phyloP scores from a whole-genome alignment of 83 land plant species.

The Thuja plicata region DNA sequence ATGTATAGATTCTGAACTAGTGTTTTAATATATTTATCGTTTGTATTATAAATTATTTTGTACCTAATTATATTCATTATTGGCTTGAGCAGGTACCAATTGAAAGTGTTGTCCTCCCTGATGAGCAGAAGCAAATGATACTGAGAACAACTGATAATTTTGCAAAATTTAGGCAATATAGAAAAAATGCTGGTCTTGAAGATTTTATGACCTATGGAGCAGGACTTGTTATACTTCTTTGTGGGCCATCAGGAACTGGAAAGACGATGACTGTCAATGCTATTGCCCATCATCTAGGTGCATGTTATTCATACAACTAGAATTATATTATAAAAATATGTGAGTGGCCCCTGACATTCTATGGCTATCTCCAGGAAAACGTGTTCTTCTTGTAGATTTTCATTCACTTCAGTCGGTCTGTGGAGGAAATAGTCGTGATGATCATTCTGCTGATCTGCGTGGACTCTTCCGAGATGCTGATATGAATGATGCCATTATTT shows the following conservation, averaged over 20 bases:
- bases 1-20: background rate
- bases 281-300: slow-evolving; percentile 38
- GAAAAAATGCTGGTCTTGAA: slow-evolving; percentile 26
- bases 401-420: slow-evolving; percentile 22
- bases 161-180: slow-evolving; percentile 24
- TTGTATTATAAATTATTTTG: background rate
- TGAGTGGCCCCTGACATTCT: background rate
- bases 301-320: background rate
- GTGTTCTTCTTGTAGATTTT: slow-evolving; percentile 36
- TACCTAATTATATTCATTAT: background rate
- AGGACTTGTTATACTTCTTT: slow-evolving; percentile 33
- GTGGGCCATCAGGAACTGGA: slow-evolving; percentile 38
- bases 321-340: background rate
- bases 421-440: slow-evolving; percentile 22
- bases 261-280: slow-evolving; percentile 44
- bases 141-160: slow-evolving; percentile 32
- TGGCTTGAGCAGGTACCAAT: slow-evolving; percentile 21
- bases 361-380: slow-evolving; percentile 23
- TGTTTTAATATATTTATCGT: background rate
- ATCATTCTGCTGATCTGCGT: slow-evolving; percentile 32
- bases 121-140: slow-evolving; percentile 30
- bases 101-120: slow-evolving; percentile 36
- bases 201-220: slow-evolving; percentile 33
- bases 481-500: slow-evolving; percentile 37
- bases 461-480: slow-evolving; percentile 39